These are phyloP conservation scores for Boletus eberwhitei DNA, from an alignment of 768 basidiomycete genomes.

Conservation along the genomic window DNA sequence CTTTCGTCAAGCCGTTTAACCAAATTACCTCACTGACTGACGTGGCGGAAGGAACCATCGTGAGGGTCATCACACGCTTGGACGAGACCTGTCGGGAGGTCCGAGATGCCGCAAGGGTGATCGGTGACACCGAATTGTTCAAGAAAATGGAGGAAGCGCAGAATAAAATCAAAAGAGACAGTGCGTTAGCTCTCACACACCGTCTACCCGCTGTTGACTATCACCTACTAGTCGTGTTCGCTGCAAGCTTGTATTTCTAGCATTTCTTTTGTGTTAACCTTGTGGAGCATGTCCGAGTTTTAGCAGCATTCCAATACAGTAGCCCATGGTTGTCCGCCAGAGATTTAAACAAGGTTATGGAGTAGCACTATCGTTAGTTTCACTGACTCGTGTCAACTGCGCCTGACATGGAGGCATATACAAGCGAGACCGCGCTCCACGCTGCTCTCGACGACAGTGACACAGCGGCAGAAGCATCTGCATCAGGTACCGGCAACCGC, in stretches of 20 bases:
- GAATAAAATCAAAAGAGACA: constrained; percentile 91
- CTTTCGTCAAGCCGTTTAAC: constrained; percentile 74
- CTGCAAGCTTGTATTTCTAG: constrained; percentile 84
- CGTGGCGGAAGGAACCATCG: constrained; percentile 94
- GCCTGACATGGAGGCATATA: constrained; percentile 13
- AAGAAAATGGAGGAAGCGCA: constrained; percentile 98
- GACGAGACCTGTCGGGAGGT: constrained; percentile 98
- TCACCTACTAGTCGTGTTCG: constrained; percentile 65
- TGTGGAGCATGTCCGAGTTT: constrained; percentile 1
- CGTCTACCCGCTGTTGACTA: constrained; percentile 3
- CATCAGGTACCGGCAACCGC: constrained; percentile 11
- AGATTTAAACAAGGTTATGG: constrained; percentile 14
- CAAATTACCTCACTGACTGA: constrained; percentile 92
- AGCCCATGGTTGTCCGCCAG: not conserved
- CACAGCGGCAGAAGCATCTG: not conserved
- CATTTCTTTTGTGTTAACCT: not conserved
- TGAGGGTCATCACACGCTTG: constrained; percentile 90
- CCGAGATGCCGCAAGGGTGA: constrained; percentile 93
- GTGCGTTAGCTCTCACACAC: constrained; percentile 48
- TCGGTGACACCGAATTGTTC: constrained; percentile 93
- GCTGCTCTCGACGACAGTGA: not conserved
- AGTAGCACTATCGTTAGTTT: not conserved
- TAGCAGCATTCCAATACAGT: constrained; percentile 24
- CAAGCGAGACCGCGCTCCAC: constrained; percentile 3
- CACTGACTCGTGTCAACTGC: not conserved